Evolutionary conservation across 2,329 filamentous ascomycete species (phyloP).

Genomic region (Colletotrichum sp.): DNA sequence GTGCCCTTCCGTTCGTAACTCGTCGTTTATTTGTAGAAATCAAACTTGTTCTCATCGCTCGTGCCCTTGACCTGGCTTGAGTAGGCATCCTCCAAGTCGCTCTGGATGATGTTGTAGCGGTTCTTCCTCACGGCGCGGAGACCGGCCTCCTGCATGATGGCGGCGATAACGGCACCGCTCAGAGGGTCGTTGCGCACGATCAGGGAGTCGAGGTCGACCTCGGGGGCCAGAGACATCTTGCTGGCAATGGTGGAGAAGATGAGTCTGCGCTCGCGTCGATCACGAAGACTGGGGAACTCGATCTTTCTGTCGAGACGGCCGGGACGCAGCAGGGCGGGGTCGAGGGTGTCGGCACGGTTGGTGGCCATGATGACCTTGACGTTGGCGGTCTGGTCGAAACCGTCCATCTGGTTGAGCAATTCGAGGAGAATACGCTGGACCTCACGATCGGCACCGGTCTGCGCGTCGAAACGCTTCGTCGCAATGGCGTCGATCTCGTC

Average conservation of each 20-base stretch:
- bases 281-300: conserved; percentile 94
- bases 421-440: conserved; percentile 98
- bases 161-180: conserved; percentile 93
- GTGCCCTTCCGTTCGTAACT: neutral
- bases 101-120: conserved; percentile 98
- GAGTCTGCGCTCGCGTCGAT: conserved; percentile 90
- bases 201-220: conserved; percentile 94
- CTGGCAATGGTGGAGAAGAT: conserved; percentile 97
- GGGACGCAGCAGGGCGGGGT: conserved; percentile 91
- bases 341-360: conserved; percentile 95
- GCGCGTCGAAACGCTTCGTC: conserved; percentile 98
- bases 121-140: conserved; percentile 95
- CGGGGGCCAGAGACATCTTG: conserved; percentile 96
- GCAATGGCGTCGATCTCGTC: conserved; percentile 99
- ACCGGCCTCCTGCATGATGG: conserved; percentile 99
- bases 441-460: conserved; percentile 96
- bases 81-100: conserved; percentile 95
- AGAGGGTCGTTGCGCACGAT: conserved; percentile 97
- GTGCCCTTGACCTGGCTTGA: conserved; percentile 91
- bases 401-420: conserved; percentile 99
- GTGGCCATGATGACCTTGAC: conserved; percentile 99
- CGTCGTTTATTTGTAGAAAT: conserved; percentile 80
- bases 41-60: conserved; percentile 75
- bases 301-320: conserved; percentile 98
- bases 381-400: conserved; percentile 98